These are phyloP conservation scores for Fusarium sp. DNA, from an alignment of 2,329 filamentous ascomycete genomes.

Conservation along the genomic window DNA sequence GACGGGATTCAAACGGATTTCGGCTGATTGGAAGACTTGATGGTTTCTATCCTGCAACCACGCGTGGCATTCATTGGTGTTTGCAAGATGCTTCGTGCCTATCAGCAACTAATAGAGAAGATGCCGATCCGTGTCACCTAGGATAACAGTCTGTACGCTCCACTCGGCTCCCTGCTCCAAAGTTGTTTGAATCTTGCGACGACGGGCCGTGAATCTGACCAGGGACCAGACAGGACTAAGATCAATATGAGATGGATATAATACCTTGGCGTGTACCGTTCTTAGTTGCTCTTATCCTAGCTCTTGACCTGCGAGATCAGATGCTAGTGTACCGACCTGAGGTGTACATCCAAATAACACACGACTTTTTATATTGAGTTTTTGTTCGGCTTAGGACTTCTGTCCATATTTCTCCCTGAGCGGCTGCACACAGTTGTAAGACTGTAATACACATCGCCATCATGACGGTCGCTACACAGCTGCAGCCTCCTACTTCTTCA, in stretches of 20 bases:
- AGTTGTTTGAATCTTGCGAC: not conserved
- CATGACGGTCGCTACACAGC: conserved; percentile 15
- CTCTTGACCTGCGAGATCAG: not conserved
- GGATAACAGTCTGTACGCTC: conserved; percentile 1
- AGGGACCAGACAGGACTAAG: not conserved
- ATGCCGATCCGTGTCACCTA: conserved; percentile 11
- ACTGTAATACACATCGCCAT: not conserved
- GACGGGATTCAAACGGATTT: conserved; percentile 20
- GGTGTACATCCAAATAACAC: not conserved
- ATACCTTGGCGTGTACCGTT: conserved; percentile 3
- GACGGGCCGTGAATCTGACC: conserved; percentile 16
- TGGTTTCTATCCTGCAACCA: conserved; percentile 24
- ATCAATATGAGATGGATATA: conserved; percentile 12
- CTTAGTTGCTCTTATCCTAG: not conserved
- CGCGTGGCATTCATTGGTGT: conserved; percentile 4
- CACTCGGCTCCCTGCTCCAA: not conserved
- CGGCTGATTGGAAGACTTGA: conserved; percentile 1
- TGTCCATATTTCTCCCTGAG: not conserved
- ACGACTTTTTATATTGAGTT: not conserved
- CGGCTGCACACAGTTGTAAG: not conserved
- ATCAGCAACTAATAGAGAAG: conserved; percentile 1
- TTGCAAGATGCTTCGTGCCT: not conserved
- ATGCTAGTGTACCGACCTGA: not conserved
- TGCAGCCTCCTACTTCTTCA: conserved; percentile 35
- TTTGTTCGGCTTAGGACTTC: not conserved